phyloP scores from a whole-genome alignment of 2,329 filamentous ascomycete genomes.

The Ophiostoma quercus region DNA sequence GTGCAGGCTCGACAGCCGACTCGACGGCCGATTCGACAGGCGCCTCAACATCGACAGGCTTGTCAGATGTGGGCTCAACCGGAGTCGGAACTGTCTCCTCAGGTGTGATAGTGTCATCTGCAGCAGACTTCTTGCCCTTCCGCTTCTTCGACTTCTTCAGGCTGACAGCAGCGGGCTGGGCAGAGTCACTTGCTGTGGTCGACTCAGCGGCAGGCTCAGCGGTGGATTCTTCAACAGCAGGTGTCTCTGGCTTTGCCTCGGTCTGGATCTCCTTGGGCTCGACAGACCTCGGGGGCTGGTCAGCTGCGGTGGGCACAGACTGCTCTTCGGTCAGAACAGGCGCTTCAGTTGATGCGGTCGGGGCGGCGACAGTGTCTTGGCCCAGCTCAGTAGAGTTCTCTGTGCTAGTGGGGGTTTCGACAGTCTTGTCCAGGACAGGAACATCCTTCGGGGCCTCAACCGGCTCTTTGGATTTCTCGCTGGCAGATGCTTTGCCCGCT shows the following conservation, averaged over 20 bases:
- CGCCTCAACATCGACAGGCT: background rate
- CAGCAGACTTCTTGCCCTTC: background rate
- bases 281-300: background rate
- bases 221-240: background rate
- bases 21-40: background rate
- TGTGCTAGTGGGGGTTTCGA: background rate
- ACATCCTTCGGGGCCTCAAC: background rate
- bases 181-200: background rate
- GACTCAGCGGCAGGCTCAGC: background rate
- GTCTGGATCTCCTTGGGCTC: background rate
- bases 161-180: background rate
- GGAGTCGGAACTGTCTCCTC: background rate
- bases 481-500: background rate
- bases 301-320: background rate
- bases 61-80: background rate
- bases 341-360: background rate
- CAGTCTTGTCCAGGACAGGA: background rate
- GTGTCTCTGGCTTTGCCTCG: background rate
- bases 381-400: background rate
- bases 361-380: background rate
- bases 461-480: background rate
- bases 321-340: background rate
- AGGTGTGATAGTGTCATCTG: background rate
- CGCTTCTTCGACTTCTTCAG: constrained; percentile 14
- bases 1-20: background rate